phyloP scores from a whole-genome alignment of 2,329 filamentous ascomycete species.

The Fusarium sp. region DNA sequence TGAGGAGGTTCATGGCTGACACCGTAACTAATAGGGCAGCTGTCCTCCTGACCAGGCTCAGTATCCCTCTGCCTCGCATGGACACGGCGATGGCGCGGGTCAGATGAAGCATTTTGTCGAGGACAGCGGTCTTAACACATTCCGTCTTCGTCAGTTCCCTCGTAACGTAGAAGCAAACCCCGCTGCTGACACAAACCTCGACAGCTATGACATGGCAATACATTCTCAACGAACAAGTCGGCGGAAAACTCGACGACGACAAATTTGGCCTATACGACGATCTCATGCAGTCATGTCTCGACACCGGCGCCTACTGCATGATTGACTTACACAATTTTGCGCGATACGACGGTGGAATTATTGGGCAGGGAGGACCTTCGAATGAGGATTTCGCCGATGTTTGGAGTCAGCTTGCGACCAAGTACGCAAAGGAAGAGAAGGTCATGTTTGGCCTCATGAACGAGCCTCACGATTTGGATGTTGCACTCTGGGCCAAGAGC shows the following conservation, averaged over 20 bases:
- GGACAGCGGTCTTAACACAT: slow-evolving; percentile 68
- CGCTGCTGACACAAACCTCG: slow-evolving; percentile 4
- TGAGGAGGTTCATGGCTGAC: background rate
- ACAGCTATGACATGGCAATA: slow-evolving; percentile 69
- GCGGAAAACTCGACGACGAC: slow-evolving; percentile 62
- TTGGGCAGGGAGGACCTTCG: slow-evolving; percentile 76
- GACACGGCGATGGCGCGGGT: slow-evolving; percentile 58
- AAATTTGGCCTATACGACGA: slow-evolving; percentile 69
- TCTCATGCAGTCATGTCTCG: slow-evolving; percentile 70
- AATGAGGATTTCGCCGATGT: slow-evolving; percentile 71
- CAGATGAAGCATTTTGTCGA: slow-evolving; percentile 73
- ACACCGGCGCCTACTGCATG: slow-evolving; percentile 71
- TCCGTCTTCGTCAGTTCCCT: slow-evolving; percentile 62
- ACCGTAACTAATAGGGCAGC: slow-evolving; percentile 51
- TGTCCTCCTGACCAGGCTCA: slow-evolving; percentile 56
- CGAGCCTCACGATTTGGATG: slow-evolving; percentile 75
- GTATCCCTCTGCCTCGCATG: slow-evolving; percentile 53
- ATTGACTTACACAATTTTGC: slow-evolving; percentile 74
- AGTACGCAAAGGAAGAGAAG: slow-evolving; percentile 70
- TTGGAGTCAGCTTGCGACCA: slow-evolving; percentile 71
- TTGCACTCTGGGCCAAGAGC: slow-evolving; percentile 71
- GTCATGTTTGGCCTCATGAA: slow-evolving; percentile 79
- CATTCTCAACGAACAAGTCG: slow-evolving; percentile 68
- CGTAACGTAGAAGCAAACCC: background rate
- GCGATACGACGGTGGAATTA: slow-evolving; percentile 73